phyloP scores from a whole-genome alignment of 108 stramenopile genomes.

The Aurantiochytrium sp. region DNA sequence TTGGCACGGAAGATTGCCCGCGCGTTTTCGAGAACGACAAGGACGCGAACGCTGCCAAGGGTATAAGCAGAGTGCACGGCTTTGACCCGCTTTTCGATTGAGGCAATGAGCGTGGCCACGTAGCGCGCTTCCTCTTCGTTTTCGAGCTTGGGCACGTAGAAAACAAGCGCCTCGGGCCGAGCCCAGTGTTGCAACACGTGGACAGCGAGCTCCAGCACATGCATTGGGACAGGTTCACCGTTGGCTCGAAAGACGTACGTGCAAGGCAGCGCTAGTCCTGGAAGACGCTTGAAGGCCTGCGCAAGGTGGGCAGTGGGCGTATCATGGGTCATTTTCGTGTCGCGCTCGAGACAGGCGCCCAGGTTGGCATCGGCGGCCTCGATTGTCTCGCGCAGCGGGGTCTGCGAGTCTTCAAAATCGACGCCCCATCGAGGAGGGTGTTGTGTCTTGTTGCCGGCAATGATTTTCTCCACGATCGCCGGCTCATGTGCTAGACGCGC shows the following conservation, averaged over 20 bases:
- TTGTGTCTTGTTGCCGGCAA: neutral
- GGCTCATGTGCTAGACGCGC: neutral
- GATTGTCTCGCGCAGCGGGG: neutral
- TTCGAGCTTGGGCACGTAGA: slow-evolving; percentile 4
- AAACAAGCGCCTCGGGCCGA: neutral
- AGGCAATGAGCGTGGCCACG: neutral
- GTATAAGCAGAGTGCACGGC: neutral
- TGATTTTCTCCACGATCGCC: neutral
- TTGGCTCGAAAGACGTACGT: neutral
- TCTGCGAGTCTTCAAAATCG: slow-evolving; percentile 6
- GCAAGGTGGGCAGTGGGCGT: neutral
- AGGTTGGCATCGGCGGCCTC: neutral
- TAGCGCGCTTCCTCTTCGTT: slow-evolving; percentile 7
- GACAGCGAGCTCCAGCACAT: neutral
- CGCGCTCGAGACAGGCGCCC: neutral
- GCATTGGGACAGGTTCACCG: neutral
- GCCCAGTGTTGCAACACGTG: neutral
- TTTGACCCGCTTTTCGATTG: neutral
- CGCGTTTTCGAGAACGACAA: slow-evolving; percentile 6
- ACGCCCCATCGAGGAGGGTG: neutral
- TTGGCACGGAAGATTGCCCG: slow-evolving; percentile 3
- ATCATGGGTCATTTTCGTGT: neutral
- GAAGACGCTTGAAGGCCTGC: neutral
- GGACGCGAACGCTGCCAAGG: neutral
- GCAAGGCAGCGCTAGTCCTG: neutral